Base-by-base conservation (phyloP, 192 early-diverging fungal species). In the Coemansia sp. region DNA sequence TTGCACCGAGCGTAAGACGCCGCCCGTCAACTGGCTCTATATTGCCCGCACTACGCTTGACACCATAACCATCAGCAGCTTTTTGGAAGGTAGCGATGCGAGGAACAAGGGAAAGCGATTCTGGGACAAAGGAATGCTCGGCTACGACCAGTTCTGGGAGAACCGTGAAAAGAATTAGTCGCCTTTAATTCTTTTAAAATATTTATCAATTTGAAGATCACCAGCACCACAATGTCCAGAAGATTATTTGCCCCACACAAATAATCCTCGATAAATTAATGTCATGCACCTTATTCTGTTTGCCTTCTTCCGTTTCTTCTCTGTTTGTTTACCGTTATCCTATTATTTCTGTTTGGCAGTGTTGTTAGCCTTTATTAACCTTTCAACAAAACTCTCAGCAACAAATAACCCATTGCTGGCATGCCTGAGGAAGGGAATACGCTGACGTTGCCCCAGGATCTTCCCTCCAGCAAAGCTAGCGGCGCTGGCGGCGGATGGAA, bases 401-500 rank as follows among this genome's bases (percentile, higher is more conserved):
- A 30, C 30, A 49, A 16, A 4, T 14, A 6, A 56, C 16, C 12
- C 14, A 21, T 18, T 15, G 26, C 26, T 26, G 33, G 8, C 46
- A 72, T 77, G 71, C 60, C 69, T 24, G 71, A 77, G 14, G 65
- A 64, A 20, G 61, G 55, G 6, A 66, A 44, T 39, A 61, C 59
- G 24, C 45, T 67, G 52, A 62, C 43, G 24, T 15, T 72, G 53
- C 15, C 56, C 20, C 60, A 78, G 12, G 68, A 60, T 20, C 46
- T 43, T 12, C 45, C 39, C 23, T 34, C 18, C 11, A 45, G 30
- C 30, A 43, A 35, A 11, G 38, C 26, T n/a, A 56, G 69, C 36
- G 68, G 61, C 7, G 12, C 70, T 2, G 68, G 64, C 2, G 78
- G 80, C 26, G 76, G 76, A 18, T 83, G 80, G 78, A 76, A 74